phyloP scores from a whole-genome alignment of 2,329 filamentous ascomycete genomes.

The Pseudopithomyces chartarum region DNA sequence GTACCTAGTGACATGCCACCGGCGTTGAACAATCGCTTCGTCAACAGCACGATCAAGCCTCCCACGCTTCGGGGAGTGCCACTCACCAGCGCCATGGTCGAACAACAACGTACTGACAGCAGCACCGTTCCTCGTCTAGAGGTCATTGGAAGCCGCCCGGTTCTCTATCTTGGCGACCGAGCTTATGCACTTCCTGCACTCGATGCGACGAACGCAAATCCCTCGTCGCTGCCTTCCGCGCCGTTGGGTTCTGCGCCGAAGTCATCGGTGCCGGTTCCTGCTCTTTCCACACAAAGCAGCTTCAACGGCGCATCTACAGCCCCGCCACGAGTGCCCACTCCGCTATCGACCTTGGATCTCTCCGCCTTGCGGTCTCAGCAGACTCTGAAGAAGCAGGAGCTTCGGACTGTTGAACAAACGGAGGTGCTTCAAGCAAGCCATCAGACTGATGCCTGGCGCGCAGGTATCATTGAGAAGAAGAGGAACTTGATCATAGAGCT shows the following conservation, averaged over 20 bases:
- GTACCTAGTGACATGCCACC: conserved; percentile 52
- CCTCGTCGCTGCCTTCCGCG: conserved; percentile 14
- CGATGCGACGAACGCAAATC: conserved; percentile 17
- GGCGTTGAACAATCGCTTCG: conserved; percentile 36
- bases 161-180: conserved; percentile 37
- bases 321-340: conserved; percentile 24
- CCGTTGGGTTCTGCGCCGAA: conserved; percentile 22
- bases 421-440: conserved; percentile 41
- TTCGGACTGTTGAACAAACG: conserved; percentile 42
- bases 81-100: conserved; percentile 28
- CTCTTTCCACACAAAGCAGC: conserved; percentile 14
- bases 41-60: conserved; percentile 35
- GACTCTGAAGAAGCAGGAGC: conserved; percentile 38
- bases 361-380: conserved; percentile 34
- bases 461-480: conserved; percentile 42
- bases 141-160: conserved; percentile 36
- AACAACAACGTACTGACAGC: conserved; percentile 25
- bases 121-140: conserved; percentile 33
- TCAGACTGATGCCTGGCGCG: conserved; percentile 40
- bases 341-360: conserved; percentile 30
- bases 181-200: conserved; percentile 39
- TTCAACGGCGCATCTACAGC: conserved; percentile 15
- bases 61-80: conserved; percentile 25
- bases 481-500: conserved; percentile 42
- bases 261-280: conserved; percentile 6